Conservation (phyloP, 805 yeast genomes). For the Blastobotrys peoriensis region DNA sequence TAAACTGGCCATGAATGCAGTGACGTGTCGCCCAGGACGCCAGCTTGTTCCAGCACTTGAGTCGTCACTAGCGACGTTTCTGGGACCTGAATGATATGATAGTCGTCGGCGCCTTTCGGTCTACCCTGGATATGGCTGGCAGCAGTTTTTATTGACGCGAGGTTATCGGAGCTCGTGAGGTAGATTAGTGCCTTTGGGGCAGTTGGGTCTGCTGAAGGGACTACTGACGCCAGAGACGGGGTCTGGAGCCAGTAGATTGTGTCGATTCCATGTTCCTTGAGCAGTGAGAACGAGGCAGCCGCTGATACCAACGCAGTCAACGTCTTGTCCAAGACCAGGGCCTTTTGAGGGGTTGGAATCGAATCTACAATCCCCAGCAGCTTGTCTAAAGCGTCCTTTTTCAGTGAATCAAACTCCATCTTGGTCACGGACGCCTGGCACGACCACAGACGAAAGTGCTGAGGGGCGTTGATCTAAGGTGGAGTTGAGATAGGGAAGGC, state of each 20-base stretch:
- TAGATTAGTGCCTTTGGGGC: conserved; percentile 8
- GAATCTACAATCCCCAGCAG: conserved; percentile 26
- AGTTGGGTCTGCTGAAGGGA: not conserved
- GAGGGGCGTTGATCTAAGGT: too few relatives aligned
- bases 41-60: conserved; percentile 30
- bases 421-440: not conserved
- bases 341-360: conserved; percentile 22
- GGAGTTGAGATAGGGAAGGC: not conserved
- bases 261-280: conserved; percentile 47
- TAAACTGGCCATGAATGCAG: conserved; percentile 38
- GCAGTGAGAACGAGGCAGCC: conserved; percentile 48
- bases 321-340: conserved; percentile 40
- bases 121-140: conserved; percentile 15
- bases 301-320: conserved; percentile 47
- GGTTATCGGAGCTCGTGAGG: conserved; percentile 3
- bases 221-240: conserved; percentile 13
- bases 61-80: conserved; percentile 22
- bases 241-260: conserved; percentile 42
- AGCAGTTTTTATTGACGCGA: conserved; percentile 13
- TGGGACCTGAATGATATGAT: conserved; percentile 26
- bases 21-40: conserved; percentile 38
- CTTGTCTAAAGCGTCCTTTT: conserved; percentile 17
- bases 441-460: not conserved
- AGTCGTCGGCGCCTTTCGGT: conserved; percentile 13
- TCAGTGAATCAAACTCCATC: conserved; percentile 12